These are phyloP conservation scores for Pythium aristosporum DNA, from an alignment of 352 stramenopile species.

Conservation along the genomic window DNA sequence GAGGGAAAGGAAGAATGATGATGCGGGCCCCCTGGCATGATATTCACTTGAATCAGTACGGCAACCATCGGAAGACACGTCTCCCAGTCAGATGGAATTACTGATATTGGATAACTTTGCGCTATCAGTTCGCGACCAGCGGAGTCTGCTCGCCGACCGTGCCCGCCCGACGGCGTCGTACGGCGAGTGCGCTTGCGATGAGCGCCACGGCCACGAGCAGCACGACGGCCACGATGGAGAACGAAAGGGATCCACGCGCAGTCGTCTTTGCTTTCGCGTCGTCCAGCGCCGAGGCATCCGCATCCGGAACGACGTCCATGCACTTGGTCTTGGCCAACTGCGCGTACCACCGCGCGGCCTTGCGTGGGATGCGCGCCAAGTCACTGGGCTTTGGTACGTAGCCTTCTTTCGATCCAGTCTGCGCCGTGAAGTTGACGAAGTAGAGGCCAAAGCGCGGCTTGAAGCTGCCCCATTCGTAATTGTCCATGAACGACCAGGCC, in stretches of 20 bases:
- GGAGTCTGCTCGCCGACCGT: constrained; percentile 7
- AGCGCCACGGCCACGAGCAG: not conserved
- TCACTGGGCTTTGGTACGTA: constrained; percentile 30
- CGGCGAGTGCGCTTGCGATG: not conserved
- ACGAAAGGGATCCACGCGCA: not conserved
- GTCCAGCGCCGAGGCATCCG: constrained; percentile 45
- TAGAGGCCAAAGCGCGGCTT: constrained; percentile 61
- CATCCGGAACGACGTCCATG: constrained; percentile 88
- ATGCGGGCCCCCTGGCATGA: not conserved
- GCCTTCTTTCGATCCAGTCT: constrained; percentile 33
- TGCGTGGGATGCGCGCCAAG: constrained; percentile 40
- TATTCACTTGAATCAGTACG: constrained; percentile 15
- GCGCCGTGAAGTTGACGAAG: constrained; percentile 56
- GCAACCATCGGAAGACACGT: not conserved
- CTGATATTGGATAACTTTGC: not conserved
- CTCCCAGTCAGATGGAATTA: not conserved
- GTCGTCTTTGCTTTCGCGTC: not conserved
- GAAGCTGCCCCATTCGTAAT: constrained; percentile 93
- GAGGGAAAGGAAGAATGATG: not conserved
- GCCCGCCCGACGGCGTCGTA: not conserved
- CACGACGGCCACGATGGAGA: not conserved
- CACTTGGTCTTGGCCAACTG: constrained; percentile 58
- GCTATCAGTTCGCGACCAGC: not conserved
- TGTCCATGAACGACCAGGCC: constrained; percentile 93
- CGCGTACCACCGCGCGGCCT: constrained; percentile 59